Percentiles rank a stretch among this genome's conserved stretches.
Evolutionary conservation across 495 filamentous ascomycete genomes (phyloP).

Genomic region (Thozetella sp.): DNA sequence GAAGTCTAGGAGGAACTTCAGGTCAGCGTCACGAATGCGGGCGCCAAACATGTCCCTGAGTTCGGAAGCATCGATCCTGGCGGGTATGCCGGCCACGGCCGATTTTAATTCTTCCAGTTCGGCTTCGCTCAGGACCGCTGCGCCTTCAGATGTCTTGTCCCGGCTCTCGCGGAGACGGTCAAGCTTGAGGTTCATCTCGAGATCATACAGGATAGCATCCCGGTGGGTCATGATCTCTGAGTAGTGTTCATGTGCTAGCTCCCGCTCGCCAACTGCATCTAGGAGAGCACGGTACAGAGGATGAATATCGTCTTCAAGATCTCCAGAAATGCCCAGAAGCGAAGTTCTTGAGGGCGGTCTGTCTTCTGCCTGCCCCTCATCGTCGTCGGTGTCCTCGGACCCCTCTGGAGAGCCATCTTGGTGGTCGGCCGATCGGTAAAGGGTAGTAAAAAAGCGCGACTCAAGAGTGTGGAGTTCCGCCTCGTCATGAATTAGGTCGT

Average conservation of each 20-base stretch:
- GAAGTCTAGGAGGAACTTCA: constrained; percentile 29
- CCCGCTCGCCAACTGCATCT: constrained; percentile 21
- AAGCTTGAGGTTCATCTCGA: constrained; percentile 22
- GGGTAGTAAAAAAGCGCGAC: constrained; percentile 11
- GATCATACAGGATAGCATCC: constrained; percentile 20
- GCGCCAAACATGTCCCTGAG: constrained; percentile 21
- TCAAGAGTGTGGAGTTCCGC: constrained; percentile 18
- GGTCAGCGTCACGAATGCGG: constrained; percentile 19
- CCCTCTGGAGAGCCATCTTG: neutral
- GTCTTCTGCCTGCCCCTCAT: constrained; percentile 10
- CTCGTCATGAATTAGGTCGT: constrained; percentile 18
- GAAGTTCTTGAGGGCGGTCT: constrained; percentile 18
- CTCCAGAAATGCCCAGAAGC: constrained; percentile 27
- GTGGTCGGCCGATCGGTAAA: constrained; percentile 7
- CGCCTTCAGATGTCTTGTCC: constrained; percentile 3
- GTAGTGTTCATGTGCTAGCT: constrained; percentile 24
- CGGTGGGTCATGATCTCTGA: constrained; percentile 22
- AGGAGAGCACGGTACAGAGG: constrained; percentile 26
- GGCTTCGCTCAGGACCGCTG: constrained; percentile 16
- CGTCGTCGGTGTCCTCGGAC: constrained; percentile 15
- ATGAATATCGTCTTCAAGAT: constrained; percentile 26
- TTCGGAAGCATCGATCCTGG: constrained; percentile 5
- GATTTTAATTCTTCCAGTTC: constrained; percentile 20
- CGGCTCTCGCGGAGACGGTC: constrained; percentile 20
- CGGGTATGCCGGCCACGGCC: constrained; percentile 14